Evolutionary conservation across 2,329 filamentous ascomycete species (phyloP), one percentile per base, ranked within the genome.

Genomic region (Fusarium sublunatum): DNA sequence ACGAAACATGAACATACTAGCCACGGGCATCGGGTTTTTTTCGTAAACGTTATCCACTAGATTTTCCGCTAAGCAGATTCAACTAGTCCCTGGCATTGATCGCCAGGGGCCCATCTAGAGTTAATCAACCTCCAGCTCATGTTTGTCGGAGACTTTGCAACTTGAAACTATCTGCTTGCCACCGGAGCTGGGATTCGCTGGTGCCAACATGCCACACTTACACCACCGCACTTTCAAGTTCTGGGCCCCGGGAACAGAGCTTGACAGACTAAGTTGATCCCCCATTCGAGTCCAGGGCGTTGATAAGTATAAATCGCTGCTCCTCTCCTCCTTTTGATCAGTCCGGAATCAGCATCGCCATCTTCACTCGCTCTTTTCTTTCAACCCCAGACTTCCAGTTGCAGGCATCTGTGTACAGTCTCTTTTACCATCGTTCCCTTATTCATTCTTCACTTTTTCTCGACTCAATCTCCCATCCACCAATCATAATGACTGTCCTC

Each of bases 321-420:
- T 40, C 47, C 49, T 49, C 55, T 54, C 19, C 28, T 40, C 26
- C 28, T 47, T 59, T 40, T 60, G 7, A 38, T 50, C 38, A 29
- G 13, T 51, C 53, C 43, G 45, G 49, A 41, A 62, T 66, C 56
- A 62, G 46, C 69, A 70, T 70, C 67, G 54, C 63, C 60, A 47
- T 56, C 40, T 56, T 69, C 47, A 41, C 43, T 53, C 58, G 34
- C 55, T 69, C 50, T 53, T 67, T 70, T 57, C 55, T 59, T 70
- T 70, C 60, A 64, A 57, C 43, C 43, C 53, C 31, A 54, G 64
- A 64, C 61, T 58, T 65, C 58, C 67, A 70, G 69, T 68, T 71
- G 69, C 69, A 59, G 69, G 61, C 69, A 69, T 65, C 69, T 71
- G 69, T 68, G 63, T 55, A 69, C 47, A 63, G 58, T 70, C 53